Evolutionary conservation across 345 rosid species (phyloP).

Genomic region (Populus davidiana): DNA sequence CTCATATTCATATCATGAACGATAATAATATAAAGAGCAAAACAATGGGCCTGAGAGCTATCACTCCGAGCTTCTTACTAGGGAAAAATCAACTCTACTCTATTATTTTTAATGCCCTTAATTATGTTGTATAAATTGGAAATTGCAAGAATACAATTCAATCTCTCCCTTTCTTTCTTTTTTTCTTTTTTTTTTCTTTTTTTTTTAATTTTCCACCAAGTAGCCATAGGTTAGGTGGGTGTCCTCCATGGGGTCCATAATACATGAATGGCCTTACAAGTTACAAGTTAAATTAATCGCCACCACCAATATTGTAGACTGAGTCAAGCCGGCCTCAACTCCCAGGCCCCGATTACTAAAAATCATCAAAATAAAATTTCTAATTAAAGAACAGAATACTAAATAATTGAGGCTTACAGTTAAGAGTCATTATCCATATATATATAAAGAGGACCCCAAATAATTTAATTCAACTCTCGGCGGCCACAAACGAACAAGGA

Average conservation of each 20-base stretch:
- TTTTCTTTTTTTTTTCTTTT: slow-evolving; percentile 2
- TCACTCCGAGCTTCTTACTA: too few species aligned
- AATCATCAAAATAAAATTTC: background rate
- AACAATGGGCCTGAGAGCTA: too few species aligned
- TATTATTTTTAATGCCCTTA: too few species aligned
- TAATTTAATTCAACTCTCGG: background rate
- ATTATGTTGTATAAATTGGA: background rate
- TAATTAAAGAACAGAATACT: background rate
- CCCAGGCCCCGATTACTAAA: background rate
- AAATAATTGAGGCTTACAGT: background rate
- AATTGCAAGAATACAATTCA: background rate
- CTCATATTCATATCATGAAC: too few species aligned
- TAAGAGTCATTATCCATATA: background rate
- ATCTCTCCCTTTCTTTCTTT: background rate
- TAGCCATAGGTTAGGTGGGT: background rate
- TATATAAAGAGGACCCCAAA: too few species aligned
- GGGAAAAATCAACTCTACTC: background rate
- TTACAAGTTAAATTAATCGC: too few species aligned
- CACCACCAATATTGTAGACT: too few species aligned
- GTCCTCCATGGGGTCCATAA: background rate
- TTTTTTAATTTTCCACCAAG: background rate
- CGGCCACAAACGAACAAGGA: slow-evolving; percentile 3
- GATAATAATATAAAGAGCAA: too few species aligned
- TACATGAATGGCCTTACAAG: background rate
- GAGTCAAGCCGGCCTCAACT: too few species aligned